Conservation (phyloP, 1,139 yeast genomes). For the Kluyveromyces sp. region DNA sequence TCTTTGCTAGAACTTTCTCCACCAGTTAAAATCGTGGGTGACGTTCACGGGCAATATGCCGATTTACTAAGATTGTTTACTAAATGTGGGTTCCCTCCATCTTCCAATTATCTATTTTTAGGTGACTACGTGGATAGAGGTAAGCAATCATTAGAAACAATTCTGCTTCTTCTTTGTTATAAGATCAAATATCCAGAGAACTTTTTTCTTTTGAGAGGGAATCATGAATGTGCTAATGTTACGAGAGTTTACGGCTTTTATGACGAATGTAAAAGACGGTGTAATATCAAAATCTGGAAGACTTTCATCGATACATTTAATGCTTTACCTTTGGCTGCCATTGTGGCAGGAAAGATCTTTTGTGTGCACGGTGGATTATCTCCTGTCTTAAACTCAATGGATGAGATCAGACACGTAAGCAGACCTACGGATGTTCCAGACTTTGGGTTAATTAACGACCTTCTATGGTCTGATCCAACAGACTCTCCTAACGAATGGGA, state of each 20-base stretch:
- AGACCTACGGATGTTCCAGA: slow-evolving; percentile 98
- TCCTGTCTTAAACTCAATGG: slow-evolving; percentile 84
- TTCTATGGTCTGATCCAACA: slow-evolving; percentile 95
- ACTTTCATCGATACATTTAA: slow-evolving; percentile 88
- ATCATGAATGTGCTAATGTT: slow-evolving; percentile 95
- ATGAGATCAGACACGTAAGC: slow-evolving; percentile 83
- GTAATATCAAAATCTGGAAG: slow-evolving; percentile 91
- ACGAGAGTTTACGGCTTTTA: slow-evolving; percentile 94
- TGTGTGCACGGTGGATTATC: slow-evolving; percentile 97
- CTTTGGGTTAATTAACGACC: slow-evolving; percentile 83
- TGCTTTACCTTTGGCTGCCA: slow-evolving; percentile 89
- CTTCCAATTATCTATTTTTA: slow-evolving; percentile 78
- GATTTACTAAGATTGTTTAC: slow-evolving; percentile 87
- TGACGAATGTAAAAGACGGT: slow-evolving; percentile 92
- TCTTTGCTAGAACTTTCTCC: slow-evolving; percentile 81
- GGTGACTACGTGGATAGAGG: slow-evolving; percentile 98
- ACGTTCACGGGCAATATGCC: slow-evolving; percentile 93
- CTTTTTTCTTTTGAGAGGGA: slow-evolving; percentile 85
- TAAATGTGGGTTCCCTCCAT: slow-evolving; percentile 97
- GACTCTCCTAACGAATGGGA: slow-evolving; percentile 96
- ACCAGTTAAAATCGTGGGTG: slow-evolving; percentile 96
- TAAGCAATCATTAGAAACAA: slow-evolving; percentile 87
- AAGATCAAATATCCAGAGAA: slow-evolving; percentile 95
- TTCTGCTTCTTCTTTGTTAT: slow-evolving; percentile 73
- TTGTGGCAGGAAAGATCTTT: slow-evolving; percentile 91